Evolutionary conservation across 345 rosid genomes (phyloP), one percentile per base, ranked within the genome.

Genomic region (Eucalyptus sideroxylon): DNA sequence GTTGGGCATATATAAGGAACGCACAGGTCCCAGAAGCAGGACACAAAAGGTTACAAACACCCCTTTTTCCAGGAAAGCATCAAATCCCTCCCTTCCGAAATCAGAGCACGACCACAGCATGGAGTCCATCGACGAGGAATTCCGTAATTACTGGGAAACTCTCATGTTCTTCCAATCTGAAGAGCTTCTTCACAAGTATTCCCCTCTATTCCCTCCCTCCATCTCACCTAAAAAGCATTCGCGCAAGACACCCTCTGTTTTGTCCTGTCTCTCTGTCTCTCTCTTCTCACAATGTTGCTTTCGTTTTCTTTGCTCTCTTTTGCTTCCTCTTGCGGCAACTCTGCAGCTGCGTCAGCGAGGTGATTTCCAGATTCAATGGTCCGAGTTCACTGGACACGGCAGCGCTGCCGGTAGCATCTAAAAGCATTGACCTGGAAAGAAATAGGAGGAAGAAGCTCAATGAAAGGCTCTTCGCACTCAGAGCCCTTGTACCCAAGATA

Each of bases 401-500:
- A 1, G 96, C 96, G 16, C 93, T 98, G 8, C 90, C 95, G 27
- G 94, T 92, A 53, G 97, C 96, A 19, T 94, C 98, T 6, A 97
- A 95, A 92, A 97, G 95, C 91, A 96, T 95, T 51, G 95, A 95
- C 23, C 95, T 96, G 10, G 99, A 97, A 92, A 92, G 98, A 88
- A 97, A 96, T 50, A 87, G 99, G 87, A 93, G 99, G 90, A 97
- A 93, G 92, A 97, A 93, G 91, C 98, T 97, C 37, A 97, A 96
- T 62, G 97, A 97, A 56, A 92, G 97, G 53, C 95, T 97, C 51
- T 96, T 95, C 14, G 97, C 98, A 55, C 99, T 97, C 37, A 92
- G 99, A 88, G 92, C 99, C 21, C 98, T 97, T 60, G 98, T 97
- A 88, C 99, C 99, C n/a, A 97, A 96, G 50, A 97, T 97, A 49